These are phyloP conservation scores for Pedinophyceae sp. DNA, from an alignment of 139 green algal species.

Conservation along the genomic window DNA sequence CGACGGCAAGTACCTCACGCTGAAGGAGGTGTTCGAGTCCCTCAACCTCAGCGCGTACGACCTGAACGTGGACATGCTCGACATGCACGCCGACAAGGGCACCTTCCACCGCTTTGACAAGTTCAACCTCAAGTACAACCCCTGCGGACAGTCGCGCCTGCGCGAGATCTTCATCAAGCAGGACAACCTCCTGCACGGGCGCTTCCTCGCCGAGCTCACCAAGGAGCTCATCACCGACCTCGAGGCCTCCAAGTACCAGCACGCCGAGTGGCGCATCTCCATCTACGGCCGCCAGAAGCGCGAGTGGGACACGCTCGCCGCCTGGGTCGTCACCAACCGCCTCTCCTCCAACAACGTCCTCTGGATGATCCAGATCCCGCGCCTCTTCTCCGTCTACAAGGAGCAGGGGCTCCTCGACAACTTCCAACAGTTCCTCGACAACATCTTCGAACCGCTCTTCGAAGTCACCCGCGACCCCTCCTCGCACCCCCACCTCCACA, in stretches of 20 bases:
- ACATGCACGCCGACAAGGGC: slow-evolving; percentile 99
- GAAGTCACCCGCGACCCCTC: slow-evolving; percentile 87
- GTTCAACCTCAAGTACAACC: slow-evolving; percentile 99
- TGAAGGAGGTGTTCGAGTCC: slow-evolving; percentile 79
- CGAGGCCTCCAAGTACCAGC: slow-evolving; percentile 80
- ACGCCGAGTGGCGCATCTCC: slow-evolving; percentile 65
- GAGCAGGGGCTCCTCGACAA: slow-evolving; percentile 45
- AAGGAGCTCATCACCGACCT: slow-evolving; percentile 76
- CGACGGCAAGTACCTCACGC: slow-evolving; percentile 89
- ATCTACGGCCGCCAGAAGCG: slow-evolving; percentile 67
- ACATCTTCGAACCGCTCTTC: slow-evolving; percentile 97
- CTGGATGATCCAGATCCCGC: slow-evolving; percentile 91
- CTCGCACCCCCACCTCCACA: slow-evolving; percentile 90
- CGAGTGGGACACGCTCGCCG: slow-evolving; percentile 93
- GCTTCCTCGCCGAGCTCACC: slow-evolving; percentile 93
- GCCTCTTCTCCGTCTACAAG: slow-evolving; percentile 97
- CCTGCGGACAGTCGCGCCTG: slow-evolving; percentile 86
- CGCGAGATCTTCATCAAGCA: slow-evolving; percentile 99
- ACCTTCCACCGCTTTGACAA: slow-evolving; percentile 93
- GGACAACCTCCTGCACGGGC: slow-evolving; percentile 83
- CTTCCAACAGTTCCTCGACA: slow-evolving; percentile 87
- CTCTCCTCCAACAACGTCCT: slow-evolving; percentile 88
- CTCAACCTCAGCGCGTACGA: slow-evolving; percentile 72
- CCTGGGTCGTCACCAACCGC: slow-evolving; percentile 90
- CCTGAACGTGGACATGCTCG: slow-evolving; percentile 94